Evolutionary conservation across 306 rosid species (phyloP), one percentile per base, ranked within the genome.

Genomic region (Leucaena leucocephala): DNA sequence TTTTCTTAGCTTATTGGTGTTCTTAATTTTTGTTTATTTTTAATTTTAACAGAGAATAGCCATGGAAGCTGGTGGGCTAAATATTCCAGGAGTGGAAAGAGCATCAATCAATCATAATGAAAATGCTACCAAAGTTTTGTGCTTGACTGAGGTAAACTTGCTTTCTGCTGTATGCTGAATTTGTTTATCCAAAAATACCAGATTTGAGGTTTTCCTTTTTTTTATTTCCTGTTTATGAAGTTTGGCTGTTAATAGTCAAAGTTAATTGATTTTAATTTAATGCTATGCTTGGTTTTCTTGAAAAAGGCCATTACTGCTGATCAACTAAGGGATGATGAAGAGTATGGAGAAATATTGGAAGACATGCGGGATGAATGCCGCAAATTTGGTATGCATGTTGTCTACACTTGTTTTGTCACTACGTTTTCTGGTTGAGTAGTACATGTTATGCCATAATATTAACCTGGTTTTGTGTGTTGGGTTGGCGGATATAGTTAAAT

Each of bases 281-380:
- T 81, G 34, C 17, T 73, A 43, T 38, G 44, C 54, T 76, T 59
- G 67, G 69, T 71, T 58, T 65, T 45, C 61, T 88, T 71, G 58
- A 52, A 81, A 52, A 81, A 87, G 96, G 91, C 91, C 16, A 62
- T 91, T 33, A 86, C 90, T 52, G 74, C 76, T 34, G 97, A 90
- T 65, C 85, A 90, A 64, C 86, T 92, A 77, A 39, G 61, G 55
- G 84, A 89, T 71, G 88, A 88, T 65, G 87, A 72, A 38, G 93
- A 85, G 65, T 92, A 92, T 14, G 86, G 76, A 68, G 97, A 92
- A 84, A 92, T 92, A 76, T 76, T 88, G 82, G 95, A 90, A 80
- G 97, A 92, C 83, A 92, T 92, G 97, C 84, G 85, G 72, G 93
- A 90, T 76, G 97, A 92, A 66, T 90, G 97, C 86, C 38, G 93